Evolutionary conservation across 768 basidiomycete species (phyloP), one percentile per base, ranked within the genome.

Genomic region (Plicaturopsis crispa): DNA sequence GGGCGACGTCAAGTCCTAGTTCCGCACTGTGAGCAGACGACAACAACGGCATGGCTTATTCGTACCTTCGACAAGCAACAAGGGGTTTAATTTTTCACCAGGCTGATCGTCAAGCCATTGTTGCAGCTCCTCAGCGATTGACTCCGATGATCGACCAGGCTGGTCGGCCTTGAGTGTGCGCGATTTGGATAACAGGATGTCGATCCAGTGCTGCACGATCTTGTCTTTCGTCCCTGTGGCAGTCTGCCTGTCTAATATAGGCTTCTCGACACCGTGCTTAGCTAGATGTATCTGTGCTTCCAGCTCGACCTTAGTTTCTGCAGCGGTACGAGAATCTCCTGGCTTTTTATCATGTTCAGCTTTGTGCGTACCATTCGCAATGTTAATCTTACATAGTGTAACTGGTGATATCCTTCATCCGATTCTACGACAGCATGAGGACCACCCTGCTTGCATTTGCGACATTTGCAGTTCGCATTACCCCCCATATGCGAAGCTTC

Each of bases 1-100:
- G 28, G 17, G 60, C 55, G 14, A 59, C 45, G 20, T 60, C 42
- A 1, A 62, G 8, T 8, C 59, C 57, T 41, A 20, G 6, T n/a
- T n/a, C n/a, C n/a, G n/a, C n/a, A n/a, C n/a, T n/a, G n/a, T n/a
- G n/a, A n/a, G n/a, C n/a, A n/a, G n/a, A n/a, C n/a, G n/a, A n/a
- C n/a, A n/a, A n/a, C n/a, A n/a, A n/a, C n/a, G n/a, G n/a, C n/a
- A n/a, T n/a, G n/a, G n/a, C n/a, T n/a, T n/a, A n/a, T n/a, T n/a
- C n/a, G 8, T 19, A 34, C 26, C 14, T 12, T 33, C 22, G 23
- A 42, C 22, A 21, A 35, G 33, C 18, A 42, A 35, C 5, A 43
- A 32, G 2, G 42, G 36, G 24, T 39, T 43, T 21, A 39, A 38
- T 26, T 43, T 43, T 20, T 43, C 42, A 3, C 42, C 41, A 12